These are phyloP conservation scores for Rubroshorea leprosula DNA, from an alignment of 345 rosid genomes.

Conservation along the genomic window DNA sequence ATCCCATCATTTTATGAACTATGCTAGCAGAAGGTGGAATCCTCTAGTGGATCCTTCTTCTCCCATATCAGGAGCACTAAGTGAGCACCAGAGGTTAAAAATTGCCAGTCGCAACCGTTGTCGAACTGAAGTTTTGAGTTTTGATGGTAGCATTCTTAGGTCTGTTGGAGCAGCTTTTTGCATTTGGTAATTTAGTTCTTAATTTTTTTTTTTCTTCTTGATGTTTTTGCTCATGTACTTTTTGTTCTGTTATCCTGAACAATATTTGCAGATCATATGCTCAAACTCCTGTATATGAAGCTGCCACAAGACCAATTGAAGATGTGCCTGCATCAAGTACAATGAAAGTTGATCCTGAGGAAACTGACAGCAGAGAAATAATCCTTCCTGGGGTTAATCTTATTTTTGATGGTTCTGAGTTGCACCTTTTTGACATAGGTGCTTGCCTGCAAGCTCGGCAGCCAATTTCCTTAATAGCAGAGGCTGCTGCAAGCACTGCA, in stretches of 20 bases:
- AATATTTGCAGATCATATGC: slow-evolving; percentile 67
- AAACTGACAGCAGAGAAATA: slow-evolving; percentile 70
- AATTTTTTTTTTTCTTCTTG: neutral
- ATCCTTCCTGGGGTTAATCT: slow-evolving; percentile 93
- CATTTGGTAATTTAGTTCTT: slow-evolving; percentile 3
- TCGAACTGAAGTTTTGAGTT: slow-evolving; percentile 90
- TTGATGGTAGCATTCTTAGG: slow-evolving; percentile 97
- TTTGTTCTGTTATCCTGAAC: neutral
- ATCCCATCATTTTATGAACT: slow-evolving; percentile 65
- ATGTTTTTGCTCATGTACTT: neutral
- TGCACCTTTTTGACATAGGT: slow-evolving; percentile 88
- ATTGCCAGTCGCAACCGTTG: slow-evolving; percentile 73
- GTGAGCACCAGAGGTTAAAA: slow-evolving; percentile 77
- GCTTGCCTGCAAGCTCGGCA: slow-evolving; percentile 99
- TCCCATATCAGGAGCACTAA: slow-evolving; percentile 69
- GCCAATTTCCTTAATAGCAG: slow-evolving; percentile 85
- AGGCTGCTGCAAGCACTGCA: slow-evolving; percentile 75
- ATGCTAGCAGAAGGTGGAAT: slow-evolving; percentile 98
- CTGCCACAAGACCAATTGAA: slow-evolving; percentile 58
- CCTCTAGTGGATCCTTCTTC: slow-evolving; percentile 94
- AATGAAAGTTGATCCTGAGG: slow-evolving; percentile 55
- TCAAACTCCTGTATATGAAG: slow-evolving; percentile 66
- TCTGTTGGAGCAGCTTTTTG: slow-evolving; percentile 27
- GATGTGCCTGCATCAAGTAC: slow-evolving; percentile 38
- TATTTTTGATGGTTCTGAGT: slow-evolving; percentile 72